phyloP scores from a whole-genome alignment of 2,329 filamentous ascomycete species.

The Aspergillus intermedius region DNA sequence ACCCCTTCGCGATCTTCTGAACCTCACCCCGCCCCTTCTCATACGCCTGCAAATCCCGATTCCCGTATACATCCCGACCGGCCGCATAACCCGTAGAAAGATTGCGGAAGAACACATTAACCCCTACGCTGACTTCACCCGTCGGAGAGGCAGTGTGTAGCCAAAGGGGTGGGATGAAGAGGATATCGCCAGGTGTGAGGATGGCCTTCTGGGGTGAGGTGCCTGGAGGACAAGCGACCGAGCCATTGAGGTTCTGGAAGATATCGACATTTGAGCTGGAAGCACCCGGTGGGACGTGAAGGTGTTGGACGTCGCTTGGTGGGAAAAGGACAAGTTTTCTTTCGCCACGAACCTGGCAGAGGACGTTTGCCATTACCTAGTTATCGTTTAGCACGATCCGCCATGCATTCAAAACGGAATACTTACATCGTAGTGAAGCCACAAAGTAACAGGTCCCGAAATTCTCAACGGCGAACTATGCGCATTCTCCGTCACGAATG shows the following conservation, averaged over 20 bases:
- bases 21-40: slow-evolving; percentile 73
- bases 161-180: slow-evolving; percentile 81
- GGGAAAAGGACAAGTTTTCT: slow-evolving; percentile 74
- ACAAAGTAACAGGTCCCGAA: slow-evolving; percentile 75
- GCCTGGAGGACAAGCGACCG: slow-evolving; percentile 50
- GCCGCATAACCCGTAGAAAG: slow-evolving; percentile 61
- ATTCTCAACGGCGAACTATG: slow-evolving; percentile 77
- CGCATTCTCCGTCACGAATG: slow-evolving; percentile 52
- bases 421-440: slow-evolving; percentile 77
- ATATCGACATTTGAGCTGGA: slow-evolving; percentile 75
- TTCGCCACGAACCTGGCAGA: slow-evolving; percentile 68
- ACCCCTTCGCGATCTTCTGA: slow-evolving; percentile 50
- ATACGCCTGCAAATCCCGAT: slow-evolving; percentile 76
- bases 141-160: slow-evolving; percentile 57
- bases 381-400: neutral
- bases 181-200: slow-evolving; percentile 64
- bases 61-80: slow-evolving; percentile 81
- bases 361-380: slow-evolving; percentile 78
- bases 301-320: slow-evolving; percentile 62
- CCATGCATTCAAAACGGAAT: neutral
- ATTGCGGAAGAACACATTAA: slow-evolving; percentile 85
- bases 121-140: slow-evolving; percentile 59
- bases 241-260: slow-evolving; percentile 46
- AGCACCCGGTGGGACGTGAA: slow-evolving; percentile 67
- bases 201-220: slow-evolving; percentile 62